Evolutionary conservation across 148 eudicot species (phyloP).

Genomic region (Fagopyrum esculentum): DNA sequence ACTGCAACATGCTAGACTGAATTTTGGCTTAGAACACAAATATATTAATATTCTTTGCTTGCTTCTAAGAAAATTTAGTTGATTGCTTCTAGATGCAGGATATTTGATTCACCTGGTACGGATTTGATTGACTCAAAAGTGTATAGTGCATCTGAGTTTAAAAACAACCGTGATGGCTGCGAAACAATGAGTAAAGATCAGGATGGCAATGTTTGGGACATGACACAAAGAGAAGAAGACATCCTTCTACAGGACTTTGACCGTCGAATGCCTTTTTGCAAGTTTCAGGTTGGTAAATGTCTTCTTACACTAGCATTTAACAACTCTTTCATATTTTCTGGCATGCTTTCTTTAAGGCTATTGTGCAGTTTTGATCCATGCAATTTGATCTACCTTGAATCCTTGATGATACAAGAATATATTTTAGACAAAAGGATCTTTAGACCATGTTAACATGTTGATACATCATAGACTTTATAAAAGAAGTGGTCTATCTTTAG

Average conservation of each 20-base stretch:
- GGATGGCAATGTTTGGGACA: conserved; percentile 92
- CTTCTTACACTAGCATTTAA: not conserved
- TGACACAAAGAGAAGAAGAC: conserved; percentile 97
- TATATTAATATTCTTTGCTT: not conserved
- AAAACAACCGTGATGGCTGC: conserved; percentile 96
- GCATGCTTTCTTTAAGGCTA: not conserved
- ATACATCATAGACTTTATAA: not conserved
- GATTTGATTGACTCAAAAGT: conserved; percentile 38
- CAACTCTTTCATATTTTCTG: not conserved
- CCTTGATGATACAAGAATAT: no score
- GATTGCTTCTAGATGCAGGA: conserved; percentile 38
- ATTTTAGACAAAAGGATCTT: not conserved
- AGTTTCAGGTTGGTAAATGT: conserved; percentile 62
- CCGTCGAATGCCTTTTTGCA: conserved; percentile 86
- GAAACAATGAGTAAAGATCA: conserved; percentile 68
- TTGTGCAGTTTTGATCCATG: not conserved
- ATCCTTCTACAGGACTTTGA: conserved; percentile 93
- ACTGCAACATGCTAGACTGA: not conserved
- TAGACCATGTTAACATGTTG: not conserved
- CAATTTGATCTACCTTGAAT: no score
- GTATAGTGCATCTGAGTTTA: conserved; percentile 51
- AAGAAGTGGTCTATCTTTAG: not conserved
- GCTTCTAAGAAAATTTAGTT: not conserved
- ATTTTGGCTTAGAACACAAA: not conserved
- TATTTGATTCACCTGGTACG: conserved; percentile 61